phyloP scores from a whole-genome alignment of 208 protist species.

The Spongospora subterranea region DNA sequence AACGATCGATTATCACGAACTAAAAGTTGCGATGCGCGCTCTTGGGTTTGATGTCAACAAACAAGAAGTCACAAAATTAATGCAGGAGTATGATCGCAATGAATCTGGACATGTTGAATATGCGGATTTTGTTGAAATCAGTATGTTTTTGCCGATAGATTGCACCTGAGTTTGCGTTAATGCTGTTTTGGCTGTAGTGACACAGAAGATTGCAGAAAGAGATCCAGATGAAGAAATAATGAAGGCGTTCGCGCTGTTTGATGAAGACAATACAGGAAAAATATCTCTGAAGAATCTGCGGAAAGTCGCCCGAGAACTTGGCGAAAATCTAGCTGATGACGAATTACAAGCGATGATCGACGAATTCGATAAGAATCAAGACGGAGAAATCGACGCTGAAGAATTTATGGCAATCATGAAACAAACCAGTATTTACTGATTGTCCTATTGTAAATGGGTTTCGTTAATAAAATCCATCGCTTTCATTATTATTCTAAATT shows the following conservation, averaged over 20 bases:
- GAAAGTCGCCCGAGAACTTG: constrained; percentile 74
- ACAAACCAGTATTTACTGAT: constrained; percentile 61
- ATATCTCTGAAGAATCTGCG: constrained; percentile 76
- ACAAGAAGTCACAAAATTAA: constrained; percentile 71
- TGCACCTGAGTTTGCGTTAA: not conserved
- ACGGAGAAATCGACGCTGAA: constrained; percentile 86
- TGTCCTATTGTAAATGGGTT: too few relatives aligned
- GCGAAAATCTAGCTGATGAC: constrained; percentile 93
- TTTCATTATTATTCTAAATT: too few relatives aligned
- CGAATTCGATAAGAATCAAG: constrained; percentile 91
- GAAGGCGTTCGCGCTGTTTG: constrained; percentile 78
- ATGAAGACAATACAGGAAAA: constrained; percentile 74
- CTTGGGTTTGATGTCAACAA: constrained; percentile 76
- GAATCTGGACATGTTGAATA: constrained; percentile 64
- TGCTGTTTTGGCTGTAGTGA: constrained; percentile 58
- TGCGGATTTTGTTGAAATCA: constrained; percentile 65
- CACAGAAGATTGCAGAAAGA: constrained; percentile 68
- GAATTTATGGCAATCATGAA: constrained; percentile 94
- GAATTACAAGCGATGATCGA: constrained; percentile 96
- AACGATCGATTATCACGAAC: constrained; percentile 82
- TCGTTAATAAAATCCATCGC: too few relatives aligned
- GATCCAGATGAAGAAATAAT: constrained; percentile 76
- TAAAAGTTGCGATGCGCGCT: constrained; percentile 74
- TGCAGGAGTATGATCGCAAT: constrained; percentile 72
- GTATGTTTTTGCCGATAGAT: not conserved